Base-by-base conservation (phyloP, 306 rosid genomes). In the Begonia fuchsioides region DNA sequence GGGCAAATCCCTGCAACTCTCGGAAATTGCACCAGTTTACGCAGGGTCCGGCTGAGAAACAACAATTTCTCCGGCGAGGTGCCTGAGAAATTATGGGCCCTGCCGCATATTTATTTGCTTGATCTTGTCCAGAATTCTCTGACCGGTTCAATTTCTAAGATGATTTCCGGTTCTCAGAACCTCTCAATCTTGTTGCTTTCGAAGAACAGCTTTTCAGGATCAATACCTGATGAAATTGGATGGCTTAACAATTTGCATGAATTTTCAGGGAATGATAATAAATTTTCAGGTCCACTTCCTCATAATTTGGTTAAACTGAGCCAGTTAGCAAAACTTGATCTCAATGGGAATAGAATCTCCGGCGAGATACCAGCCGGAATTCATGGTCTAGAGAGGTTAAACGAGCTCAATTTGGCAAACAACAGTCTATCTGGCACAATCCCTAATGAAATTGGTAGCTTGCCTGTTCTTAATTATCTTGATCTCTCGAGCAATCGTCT, bases 391-490 rank as follows among this genome's bases (percentile, higher is more conserved):
- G 56, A 58, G 62, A 68, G 66, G 73, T 82, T 83, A 48, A 73
- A 72, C 49, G 86, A 79, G 58, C 78, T 83, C 46, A 76, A 65
- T 66, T 70, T 83, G 66, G 86, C 83, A 0, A 70, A 72, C 69
- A 83, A 83, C 49, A 60, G 38, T 63, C 32, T 83, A 10, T 38
- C 38, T 55, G 90, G 94, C 2, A 57, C 54, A 15, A 63, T 83
- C 47, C 90, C 86, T 10, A 63, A 50, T 52, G 79, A 80, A 62
- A 65, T 83, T 43, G 86, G 81, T 40, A 57, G 61, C 58, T 70
- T 80, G 58, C 75, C 78, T 0, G 83, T 43, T 44, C 94, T 83
- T 53, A 83, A 77, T 68, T 83, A 72, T 72, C 90, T 83, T 44
- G 94, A 83, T 74, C 90, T 83, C 56, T 77, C 90, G 14, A 53